phyloP scores from a whole-genome alignment of 768 basidiomycete species.

The Podaxis sp. region DNA sequence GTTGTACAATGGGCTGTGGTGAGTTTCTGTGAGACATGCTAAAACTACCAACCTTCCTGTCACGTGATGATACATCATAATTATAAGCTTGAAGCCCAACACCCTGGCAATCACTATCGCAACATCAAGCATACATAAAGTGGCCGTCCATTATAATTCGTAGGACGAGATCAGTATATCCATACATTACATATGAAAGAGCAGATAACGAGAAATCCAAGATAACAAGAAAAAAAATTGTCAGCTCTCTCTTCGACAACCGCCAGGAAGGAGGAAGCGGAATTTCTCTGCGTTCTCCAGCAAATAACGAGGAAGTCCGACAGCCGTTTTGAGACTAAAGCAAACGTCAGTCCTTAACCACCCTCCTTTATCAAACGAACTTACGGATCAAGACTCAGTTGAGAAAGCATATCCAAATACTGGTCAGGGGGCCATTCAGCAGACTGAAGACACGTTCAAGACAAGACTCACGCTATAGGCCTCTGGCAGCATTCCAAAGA shows the following conservation, averaged over 20 bases:
- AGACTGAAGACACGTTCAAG: background rate
- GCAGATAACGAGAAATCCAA: background rate
- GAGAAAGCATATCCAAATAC: slow-evolving; percentile 49
- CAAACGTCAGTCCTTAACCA: background rate
- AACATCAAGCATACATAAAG: background rate
- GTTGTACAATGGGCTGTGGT: background rate
- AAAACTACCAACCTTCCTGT: background rate
- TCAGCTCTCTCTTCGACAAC: slow-evolving; percentile 35
- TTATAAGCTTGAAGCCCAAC: too few species aligned
- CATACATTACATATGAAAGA: background rate
- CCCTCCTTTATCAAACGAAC: slow-evolving; percentile 13
- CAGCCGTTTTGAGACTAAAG: slow-evolving; percentile 37
- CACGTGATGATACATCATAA: background rate
- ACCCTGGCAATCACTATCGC: too few species aligned
- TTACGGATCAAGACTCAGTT: slow-evolving; percentile 50
- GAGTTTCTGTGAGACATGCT: background rate
- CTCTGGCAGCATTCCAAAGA: slow-evolving; percentile 65
- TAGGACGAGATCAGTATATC: background rate
- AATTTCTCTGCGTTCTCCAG: slow-evolving; percentile 46
- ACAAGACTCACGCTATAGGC: slow-evolving; percentile 42
- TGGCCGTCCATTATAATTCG: background rate
- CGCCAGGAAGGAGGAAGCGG: slow-evolving; percentile 51
- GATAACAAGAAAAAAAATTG: background rate
- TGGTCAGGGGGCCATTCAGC: slow-evolving; percentile 15
- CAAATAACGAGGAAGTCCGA: slow-evolving; percentile 48